phyloP scores from a whole-genome alignment of 331 rosid species.

The Ulmus americana region DNA sequence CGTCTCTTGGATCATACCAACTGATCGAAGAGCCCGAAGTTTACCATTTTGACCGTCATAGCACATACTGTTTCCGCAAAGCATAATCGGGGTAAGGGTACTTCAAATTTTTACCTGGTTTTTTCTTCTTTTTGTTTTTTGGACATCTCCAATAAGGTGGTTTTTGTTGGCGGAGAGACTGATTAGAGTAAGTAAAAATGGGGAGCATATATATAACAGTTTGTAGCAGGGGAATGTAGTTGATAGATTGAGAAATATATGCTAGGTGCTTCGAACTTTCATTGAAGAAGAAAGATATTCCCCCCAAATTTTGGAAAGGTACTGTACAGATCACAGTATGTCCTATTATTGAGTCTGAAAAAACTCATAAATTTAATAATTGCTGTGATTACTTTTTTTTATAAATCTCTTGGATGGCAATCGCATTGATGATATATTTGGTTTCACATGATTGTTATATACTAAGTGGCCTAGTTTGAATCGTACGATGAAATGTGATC shows the following conservation, averaged over 20 bases:
- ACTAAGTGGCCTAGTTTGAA: too few relatives aligned
- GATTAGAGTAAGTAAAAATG: conserved; percentile 17
- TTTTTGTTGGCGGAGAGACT: conserved; percentile 27
- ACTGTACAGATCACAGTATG: conserved; percentile 44
- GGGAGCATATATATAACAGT: conserved; percentile 35
- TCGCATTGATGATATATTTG: too few relatives aligned
- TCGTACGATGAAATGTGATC: too few relatives aligned
- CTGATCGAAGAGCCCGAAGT: conserved; percentile 30
- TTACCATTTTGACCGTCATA: conserved; percentile 22
- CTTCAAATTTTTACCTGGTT: conserved; percentile 12
- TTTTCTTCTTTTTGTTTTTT: conserved; percentile 23
- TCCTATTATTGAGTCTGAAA: not conserved
- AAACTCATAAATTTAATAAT: not conserved
- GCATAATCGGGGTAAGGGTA: conserved; percentile 29
- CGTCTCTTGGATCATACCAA: conserved; percentile 23
- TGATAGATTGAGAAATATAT: conserved; percentile 17
- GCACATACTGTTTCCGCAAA: conserved; percentile 6
- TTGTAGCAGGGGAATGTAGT: conserved; percentile 32
- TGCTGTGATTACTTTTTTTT: not conserved
- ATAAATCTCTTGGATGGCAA: too few relatives aligned
- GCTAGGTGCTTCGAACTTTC: conserved; percentile 17
- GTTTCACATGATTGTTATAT: too few relatives aligned
- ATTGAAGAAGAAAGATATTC: conserved; percentile 5
- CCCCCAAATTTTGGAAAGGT: conserved; percentile 31
- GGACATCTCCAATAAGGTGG: conserved; percentile 50